These are phyloP conservation scores for Fomitopsis palustris DNA, from an alignment of 1,284 basidiomycete species.

Conservation along the genomic window DNA sequence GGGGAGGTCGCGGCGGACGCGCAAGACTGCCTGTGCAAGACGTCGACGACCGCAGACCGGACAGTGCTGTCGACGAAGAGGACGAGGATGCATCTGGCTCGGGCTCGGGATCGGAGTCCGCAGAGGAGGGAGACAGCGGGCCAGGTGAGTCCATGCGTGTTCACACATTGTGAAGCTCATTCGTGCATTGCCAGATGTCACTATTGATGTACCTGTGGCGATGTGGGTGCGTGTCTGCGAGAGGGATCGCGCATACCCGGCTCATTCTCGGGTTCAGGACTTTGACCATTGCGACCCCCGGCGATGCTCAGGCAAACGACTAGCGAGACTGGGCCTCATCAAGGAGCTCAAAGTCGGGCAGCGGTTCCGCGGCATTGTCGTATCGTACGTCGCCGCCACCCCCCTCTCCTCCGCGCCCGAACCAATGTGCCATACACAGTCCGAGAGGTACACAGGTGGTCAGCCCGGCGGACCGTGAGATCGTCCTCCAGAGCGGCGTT, in stretches of 20 bases:
- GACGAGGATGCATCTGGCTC: slow-evolving; percentile 23
- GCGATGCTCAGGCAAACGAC: slow-evolving; percentile 93
- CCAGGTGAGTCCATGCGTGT: background rate
- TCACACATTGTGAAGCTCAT: background rate
- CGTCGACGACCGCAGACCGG: slow-evolving; percentile 32
- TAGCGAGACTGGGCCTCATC: slow-evolving; percentile 84
- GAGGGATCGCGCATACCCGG: background rate
- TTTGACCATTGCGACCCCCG: slow-evolving; percentile 97
- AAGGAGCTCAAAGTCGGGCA: slow-evolving; percentile 82
- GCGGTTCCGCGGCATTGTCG: slow-evolving; percentile 87
- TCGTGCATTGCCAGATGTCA: slow-evolving; percentile 10
- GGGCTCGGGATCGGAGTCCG: slow-evolving; percentile 2
- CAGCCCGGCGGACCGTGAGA: slow-evolving; percentile 82
- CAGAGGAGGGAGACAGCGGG: slow-evolving; percentile 6
- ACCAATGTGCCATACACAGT: slow-evolving; percentile 51
- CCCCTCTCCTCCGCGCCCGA: background rate
- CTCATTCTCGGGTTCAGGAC: slow-evolving; percentile 50
- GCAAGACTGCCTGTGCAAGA: background rate
- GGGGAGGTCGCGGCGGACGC: background rate
- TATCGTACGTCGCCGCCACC: slow-evolving; percentile 61
- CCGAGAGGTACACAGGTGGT: slow-evolving; percentile 84
- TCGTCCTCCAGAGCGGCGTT: slow-evolving; percentile 73
- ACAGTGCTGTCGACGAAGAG: slow-evolving; percentile 30
- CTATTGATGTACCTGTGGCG: slow-evolving; percentile 70
- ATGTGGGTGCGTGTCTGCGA: slow-evolving; percentile 75